Evolutionary conservation across 1,284 basidiomycete species (phyloP), one percentile per base, ranked within the genome.

Genomic region (Taiwanofungus camphoratus): DNA sequence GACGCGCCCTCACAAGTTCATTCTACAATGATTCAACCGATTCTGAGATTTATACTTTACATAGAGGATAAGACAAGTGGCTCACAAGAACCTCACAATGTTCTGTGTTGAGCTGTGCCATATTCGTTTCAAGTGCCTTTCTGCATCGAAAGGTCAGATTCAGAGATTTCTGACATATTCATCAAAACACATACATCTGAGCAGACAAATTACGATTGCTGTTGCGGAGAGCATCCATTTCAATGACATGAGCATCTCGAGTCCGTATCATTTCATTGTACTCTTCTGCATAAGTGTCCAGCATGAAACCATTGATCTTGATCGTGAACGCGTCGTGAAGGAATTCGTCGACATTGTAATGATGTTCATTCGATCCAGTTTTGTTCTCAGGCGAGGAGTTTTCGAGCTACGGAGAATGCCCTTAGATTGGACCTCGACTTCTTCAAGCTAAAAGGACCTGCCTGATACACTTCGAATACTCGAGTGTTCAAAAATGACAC

Each of bases 241-340:
- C 88, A 19, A 76, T 65, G 0, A 82, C 78, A 63, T 93, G 90
- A 19, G 82, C 84, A 48, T 91, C 87, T 45, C 85, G 81, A 53
- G 77, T 66, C 9, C 70, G 68, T 19, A 76, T 68, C 33, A 77
- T 62, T 41, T 92, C 90, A 48, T 89, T 80, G 62, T 93, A 94
- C 65, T 96, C 92, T 43, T 83, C 82, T 34, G 84, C 79, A 61
- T 91, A 95, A 18, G 79, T 76, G 61, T 96, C 92, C 38, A 95
- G 70, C 87, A 91, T 91, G 65, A 95, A 92, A 0, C 92, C 87
- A 2, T 89, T 92, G 48, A 97, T 92, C 49, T 77, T 76, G 49
- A 94, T 66, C 16, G 80, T 77, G 47, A 90, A 79, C 4, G 92
- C 87, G 56, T 96, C 92, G 45, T 79, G 74, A 2, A 96, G 85